Evolutionary conservation across 148 eudicot species (phyloP).

Genomic region (Nepenthes mirabilis): DNA sequence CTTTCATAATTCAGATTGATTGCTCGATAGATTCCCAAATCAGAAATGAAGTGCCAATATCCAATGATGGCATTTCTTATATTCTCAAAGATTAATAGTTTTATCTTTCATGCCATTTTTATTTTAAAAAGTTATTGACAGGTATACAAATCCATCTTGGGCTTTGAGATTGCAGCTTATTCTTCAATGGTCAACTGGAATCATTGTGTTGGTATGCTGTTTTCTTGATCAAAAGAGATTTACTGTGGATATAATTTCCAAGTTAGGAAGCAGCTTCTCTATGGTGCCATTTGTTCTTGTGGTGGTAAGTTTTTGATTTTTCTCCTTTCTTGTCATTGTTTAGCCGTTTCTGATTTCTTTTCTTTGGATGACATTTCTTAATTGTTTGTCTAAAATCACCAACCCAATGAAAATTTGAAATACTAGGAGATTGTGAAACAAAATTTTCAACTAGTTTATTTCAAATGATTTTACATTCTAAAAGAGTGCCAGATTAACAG

Average conservation of each 20-base stretch:
- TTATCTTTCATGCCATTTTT: not conserved
- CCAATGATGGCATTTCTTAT: not conserved
- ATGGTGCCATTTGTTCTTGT: conserved; percentile 74
- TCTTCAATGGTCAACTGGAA: conserved; percentile 97
- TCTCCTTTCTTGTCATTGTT: too few relatives aligned
- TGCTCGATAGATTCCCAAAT: too few relatives aligned
- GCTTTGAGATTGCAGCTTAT: conserved; percentile 72
- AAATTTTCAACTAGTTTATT: too few relatives aligned
- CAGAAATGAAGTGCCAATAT: not conserved
- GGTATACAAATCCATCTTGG: conserved; percentile 15
- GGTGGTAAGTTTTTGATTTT: conserved; percentile 48
- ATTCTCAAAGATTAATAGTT: not conserved
- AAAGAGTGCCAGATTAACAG: too few relatives aligned
- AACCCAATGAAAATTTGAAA: too few relatives aligned
- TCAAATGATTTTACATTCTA: too few relatives aligned
- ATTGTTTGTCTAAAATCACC: too few relatives aligned
- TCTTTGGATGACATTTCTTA: too few relatives aligned
- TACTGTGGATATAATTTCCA: conserved; percentile 54
- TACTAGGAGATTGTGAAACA: too few relatives aligned
- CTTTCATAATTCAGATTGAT: too few relatives aligned
- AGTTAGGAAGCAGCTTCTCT: conserved; percentile 96
- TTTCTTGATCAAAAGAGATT: conserved; percentile 67
- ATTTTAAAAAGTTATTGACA: conserved; percentile 14
- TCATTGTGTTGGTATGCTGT: conserved; percentile 68
- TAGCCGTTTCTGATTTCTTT: too few relatives aligned